Evolutionary conservation across 1,139 yeast genomes (phyloP).

Genomic region (Candida sp.): DNA sequence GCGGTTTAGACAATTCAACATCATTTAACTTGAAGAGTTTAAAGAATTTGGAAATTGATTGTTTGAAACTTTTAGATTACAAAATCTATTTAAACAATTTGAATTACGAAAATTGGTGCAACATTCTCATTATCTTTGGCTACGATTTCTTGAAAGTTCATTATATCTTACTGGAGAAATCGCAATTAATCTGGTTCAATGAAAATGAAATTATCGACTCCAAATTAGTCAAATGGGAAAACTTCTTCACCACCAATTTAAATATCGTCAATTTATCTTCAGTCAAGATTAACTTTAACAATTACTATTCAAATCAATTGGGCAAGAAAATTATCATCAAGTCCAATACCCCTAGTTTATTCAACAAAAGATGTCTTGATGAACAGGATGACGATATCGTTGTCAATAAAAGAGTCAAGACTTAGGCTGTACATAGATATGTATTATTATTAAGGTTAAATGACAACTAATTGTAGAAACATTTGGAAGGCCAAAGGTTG

Average conservation of each 20-base stretch:
- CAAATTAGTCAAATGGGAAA: constrained; percentile 30
- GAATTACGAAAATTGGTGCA: constrained; percentile 56
- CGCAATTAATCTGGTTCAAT: constrained; percentile 29
- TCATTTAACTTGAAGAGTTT: constrained; percentile 38
- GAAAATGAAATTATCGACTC: constrained; percentile 15
- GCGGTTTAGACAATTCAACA: constrained; percentile 46
- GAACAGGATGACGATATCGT: constrained; percentile 3
- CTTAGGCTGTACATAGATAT: not conserved
- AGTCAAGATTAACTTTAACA: constrained; percentile 25
- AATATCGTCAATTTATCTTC: constrained; percentile 14
- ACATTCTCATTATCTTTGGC: constrained; percentile 40
- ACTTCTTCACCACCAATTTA: constrained; percentile 19
- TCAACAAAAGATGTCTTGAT: constrained; percentile 10
- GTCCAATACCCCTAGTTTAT: constrained; percentile 12
- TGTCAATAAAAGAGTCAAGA: constrained; percentile 1
- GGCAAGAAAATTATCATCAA: constrained; percentile 29
- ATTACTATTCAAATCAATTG: constrained; percentile 30
- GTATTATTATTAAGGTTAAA: not conserved
- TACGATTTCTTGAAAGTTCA: constrained; percentile 39
- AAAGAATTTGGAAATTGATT: constrained; percentile 49
- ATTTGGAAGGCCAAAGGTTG: no score
- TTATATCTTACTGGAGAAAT: constrained; percentile 14
- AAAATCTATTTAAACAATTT: constrained; percentile 48
- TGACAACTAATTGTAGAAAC: not conserved
- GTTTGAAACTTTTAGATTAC: constrained; percentile 54